Evolutionary conservation across 768 basidiomycete species (phyloP).

Genomic region (Omphalotus guepiniiformis): DNA sequence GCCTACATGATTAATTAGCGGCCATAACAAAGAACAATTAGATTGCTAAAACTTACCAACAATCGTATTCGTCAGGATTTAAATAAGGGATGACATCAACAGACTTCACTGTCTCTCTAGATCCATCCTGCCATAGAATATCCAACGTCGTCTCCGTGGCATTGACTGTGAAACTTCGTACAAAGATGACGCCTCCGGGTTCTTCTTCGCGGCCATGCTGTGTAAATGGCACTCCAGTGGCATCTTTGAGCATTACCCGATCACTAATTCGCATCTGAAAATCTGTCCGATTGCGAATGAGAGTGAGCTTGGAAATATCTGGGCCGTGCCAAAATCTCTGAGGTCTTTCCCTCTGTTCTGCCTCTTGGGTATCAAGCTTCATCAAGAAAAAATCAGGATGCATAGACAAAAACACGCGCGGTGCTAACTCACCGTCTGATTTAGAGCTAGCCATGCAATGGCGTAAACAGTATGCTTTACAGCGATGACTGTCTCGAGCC

Average conservation of each 20-base stretch:
- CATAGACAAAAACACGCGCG: neutral
- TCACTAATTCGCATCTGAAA: slow-evolving; percentile 70
- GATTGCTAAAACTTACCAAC: slow-evolving; percentile 52
- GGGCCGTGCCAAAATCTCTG: slow-evolving; percentile 69
- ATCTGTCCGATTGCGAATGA: slow-evolving; percentile 58
- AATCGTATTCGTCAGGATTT: slow-evolving; percentile 90
- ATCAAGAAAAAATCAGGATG: slow-evolving; percentile 7
- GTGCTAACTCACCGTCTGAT: slow-evolving; percentile 61
- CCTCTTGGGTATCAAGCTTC: slow-evolving; percentile 58
- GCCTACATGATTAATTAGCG: slow-evolving; percentile 45
- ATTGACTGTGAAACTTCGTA: slow-evolving; percentile 57
- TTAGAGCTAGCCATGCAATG: slow-evolving; percentile 83
- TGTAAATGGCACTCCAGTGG: slow-evolving; percentile 46
- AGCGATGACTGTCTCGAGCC: slow-evolving; percentile 60
- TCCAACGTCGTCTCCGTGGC: slow-evolving; percentile 67
- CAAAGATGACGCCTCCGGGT: slow-evolving; percentile 40
- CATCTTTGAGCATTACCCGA: slow-evolving; percentile 57
- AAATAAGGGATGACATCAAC: slow-evolving; percentile 74
- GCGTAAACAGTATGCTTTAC: slow-evolving; percentile 77
- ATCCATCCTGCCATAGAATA: slow-evolving; percentile 88
- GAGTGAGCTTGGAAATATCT: slow-evolving; percentile 58
- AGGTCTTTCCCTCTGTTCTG: slow-evolving; percentile 60
- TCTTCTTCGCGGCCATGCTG: slow-evolving; percentile 54
- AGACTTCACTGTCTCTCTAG: slow-evolving; percentile 54
- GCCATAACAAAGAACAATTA: slow-evolving; percentile 1